Base-by-base conservation (phyloP, 2,329 filamentous ascomycete genomes). In the Colletotrichum liriopes region DNA sequence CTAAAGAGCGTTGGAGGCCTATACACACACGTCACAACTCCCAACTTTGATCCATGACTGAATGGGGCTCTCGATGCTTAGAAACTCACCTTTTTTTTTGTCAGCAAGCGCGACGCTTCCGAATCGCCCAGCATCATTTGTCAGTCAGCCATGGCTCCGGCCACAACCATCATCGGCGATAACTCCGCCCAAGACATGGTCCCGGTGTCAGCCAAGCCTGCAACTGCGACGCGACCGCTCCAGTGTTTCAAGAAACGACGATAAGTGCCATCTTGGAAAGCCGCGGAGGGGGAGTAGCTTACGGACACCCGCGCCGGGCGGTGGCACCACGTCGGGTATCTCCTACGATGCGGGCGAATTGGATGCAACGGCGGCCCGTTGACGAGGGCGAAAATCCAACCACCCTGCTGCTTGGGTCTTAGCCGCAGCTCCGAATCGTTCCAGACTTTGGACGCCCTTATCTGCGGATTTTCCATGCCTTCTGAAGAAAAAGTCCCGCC, bases 321-420 rank as follows among this genome's bases (percentile, higher is more conserved):
- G 69, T 54, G 51, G 49, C 58, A 68, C 69, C 58, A 68, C 5
- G 65, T 68, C 52, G 58, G 69, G 69, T 59, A 63, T 58, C 58
- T 68, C 64, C 58, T 71, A 68, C 69, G 18, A n/a, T 1, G 26
- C 51, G 64, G 37, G 37, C 37, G 63, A 66, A 60, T 65, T 23
- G 55, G 55, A 23, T 37, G 35, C 1, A 56, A 56, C 23, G 29
- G 63, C 41, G 55, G 55, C 29, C 18, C 55, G 39, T 20, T 56
- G 32, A 60, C n/a, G 35, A 52, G 43, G 14, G 32, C 45, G 58
- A 66, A 59, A 49, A 29, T 49, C 49, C 32, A 43, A 47, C 23
- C 41, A 56, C 56, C 41, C 41, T 54, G 51, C 51, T 65, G 56
- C 32, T 14, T 32, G 12, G 18, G 43, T 37, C 39, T 32, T 67